Evolutionary conservation across 768 basidiomycete species (phyloP).

Genomic region (Boletus insuetus): DNA sequence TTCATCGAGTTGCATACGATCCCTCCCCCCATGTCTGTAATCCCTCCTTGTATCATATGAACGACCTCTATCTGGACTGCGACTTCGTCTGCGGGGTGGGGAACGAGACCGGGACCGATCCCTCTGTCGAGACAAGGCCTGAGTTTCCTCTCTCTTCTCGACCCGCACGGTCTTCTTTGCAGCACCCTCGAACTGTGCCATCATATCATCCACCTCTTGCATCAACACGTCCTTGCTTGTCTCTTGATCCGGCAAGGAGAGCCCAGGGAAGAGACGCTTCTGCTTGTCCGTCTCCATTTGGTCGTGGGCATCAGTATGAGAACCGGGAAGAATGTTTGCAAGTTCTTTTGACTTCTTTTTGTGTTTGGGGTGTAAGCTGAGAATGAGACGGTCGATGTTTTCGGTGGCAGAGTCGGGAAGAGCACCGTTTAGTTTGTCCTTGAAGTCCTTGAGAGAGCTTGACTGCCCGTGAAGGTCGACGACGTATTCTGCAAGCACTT

Average conservation of each 20-base stretch:
- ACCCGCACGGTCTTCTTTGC: slow-evolving; percentile 57
- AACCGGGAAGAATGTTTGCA: slow-evolving; percentile 36
- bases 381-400: slow-evolving; percentile 91
- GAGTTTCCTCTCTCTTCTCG: slow-evolving; percentile 42
- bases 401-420: slow-evolving; percentile 91
- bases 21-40: slow-evolving; percentile 39
- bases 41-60: slow-evolving; percentile 42
- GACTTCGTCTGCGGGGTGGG: slow-evolving; percentile 50
- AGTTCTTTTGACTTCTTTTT: slow-evolving; percentile 58
- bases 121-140: slow-evolving; percentile 61
- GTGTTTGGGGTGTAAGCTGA: slow-evolving; percentile 94
- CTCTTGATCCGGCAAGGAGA: slow-evolving; percentile 75
- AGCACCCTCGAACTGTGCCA: slow-evolving; percentile 67
- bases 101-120: slow-evolving; percentile 44
- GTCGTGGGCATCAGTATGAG: slow-evolving; percentile 28
- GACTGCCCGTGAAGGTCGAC: slow-evolving; percentile 85
- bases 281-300: slow-evolving; percentile 66
- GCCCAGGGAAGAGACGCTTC: slow-evolving; percentile 86
- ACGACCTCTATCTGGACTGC: slow-evolving; percentile 60
- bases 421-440: slow-evolving; percentile 69
- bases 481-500: slow-evolving; percentile 92
- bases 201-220: slow-evolving; percentile 87
- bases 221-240: slow-evolving; percentile 77
- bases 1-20: slow-evolving; percentile 57
- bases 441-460: slow-evolving; percentile 78